Base-by-base conservation (phyloP, 2,329 filamentous ascomycete genomes). In the Fusarium multiceps region DNA sequence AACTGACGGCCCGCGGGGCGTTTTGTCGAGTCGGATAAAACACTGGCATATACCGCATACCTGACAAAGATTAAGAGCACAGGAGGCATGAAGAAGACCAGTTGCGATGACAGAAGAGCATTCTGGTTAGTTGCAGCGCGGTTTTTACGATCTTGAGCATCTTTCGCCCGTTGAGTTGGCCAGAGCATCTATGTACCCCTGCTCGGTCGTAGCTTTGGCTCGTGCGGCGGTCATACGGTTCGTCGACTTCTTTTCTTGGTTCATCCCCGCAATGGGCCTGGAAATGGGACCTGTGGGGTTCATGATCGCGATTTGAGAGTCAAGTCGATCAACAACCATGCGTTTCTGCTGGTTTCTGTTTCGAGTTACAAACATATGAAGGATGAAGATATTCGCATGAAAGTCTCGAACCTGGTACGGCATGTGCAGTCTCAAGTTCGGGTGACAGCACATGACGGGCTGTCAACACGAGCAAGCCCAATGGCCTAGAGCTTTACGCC, bases 141-240 rank as follows among this genome's bases (percentile, higher is more conserved):
- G 43, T 61, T 66, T 66, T 68, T 46, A 43, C 65, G 63, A 73
- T 75, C 65, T 66, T 41, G 32, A 51, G 25, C 18, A 32, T 51
- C 34, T 23, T 10, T 51, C 23, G 47, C 51, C 51, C 59, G 40
- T 40, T 63, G 65, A 59, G 23, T 41, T 51, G 48, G 32, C 32
- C 32, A 20, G 48, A 40, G 48, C 48, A 32, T 23, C 20, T 34
- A 21, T 40, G 14, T 51, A 41, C n/a, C 73, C 73, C 50, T 72
- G 73, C 57, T 42, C 59, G 18, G 18, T 37, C 64, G 59, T 37
- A 69, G 46, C 69, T 40, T 41, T 37, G 60, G 71, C 67, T 75
- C 58, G 72, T 74, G 72, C 68, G 55, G 63, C 42, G 50, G 71
- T 72, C 72, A 73, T 74, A 69, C 60, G 60, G 46, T 70, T 74